Conservation (phyloP, 1,284 basidiomycete species). For the Fomitopsis betulina region DNA sequence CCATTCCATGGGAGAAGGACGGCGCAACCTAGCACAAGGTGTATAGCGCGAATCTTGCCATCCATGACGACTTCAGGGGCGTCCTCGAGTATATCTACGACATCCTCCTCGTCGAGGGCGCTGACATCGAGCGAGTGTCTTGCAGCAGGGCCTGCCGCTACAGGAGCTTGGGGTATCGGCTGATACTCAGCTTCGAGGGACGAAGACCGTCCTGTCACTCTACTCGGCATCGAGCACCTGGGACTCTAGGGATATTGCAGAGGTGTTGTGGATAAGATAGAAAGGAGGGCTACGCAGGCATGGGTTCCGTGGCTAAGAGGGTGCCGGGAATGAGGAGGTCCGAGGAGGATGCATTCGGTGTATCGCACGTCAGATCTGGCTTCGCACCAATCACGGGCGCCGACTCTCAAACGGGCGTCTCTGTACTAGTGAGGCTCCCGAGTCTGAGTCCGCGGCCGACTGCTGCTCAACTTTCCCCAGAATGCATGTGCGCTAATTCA, state of each 20-base stretch:
- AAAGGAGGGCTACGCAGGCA: not conserved
- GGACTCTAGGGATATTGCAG: not conserved
- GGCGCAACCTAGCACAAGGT: slow-evolving; percentile 70
- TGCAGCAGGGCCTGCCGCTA: slow-evolving; percentile 12
- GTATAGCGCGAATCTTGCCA: slow-evolving; percentile 50
- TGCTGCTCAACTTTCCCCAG: too few species aligned
- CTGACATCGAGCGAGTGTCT: slow-evolving; percentile 21
- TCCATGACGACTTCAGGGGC: slow-evolving; percentile 29
- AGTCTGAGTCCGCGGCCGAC: too few species aligned
- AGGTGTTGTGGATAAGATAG: not conserved
- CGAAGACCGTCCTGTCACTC: not conserved
- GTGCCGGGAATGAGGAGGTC: not conserved
- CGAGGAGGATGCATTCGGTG: not conserved
- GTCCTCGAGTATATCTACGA: slow-evolving; percentile 13
- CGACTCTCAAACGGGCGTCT: not conserved
- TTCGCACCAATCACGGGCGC: not conserved
- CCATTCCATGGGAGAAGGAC: slow-evolving; percentile 80
- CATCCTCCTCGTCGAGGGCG: slow-evolving; percentile 32
- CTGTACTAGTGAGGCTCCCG: too few species aligned
- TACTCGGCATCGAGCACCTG: not conserved
- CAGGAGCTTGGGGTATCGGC: slow-evolving; percentile 23
- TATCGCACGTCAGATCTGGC: not conserved
- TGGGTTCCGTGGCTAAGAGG: not conserved
- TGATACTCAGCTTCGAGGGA: slow-evolving; percentile 23
- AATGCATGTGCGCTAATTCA: too few species aligned